Percentiles rank a stretch among this genome's conserved stretches.
Conservation (phyloP, 2,329 filamentous ascomycete genomes). For the Kalmusia sp. region DNA sequence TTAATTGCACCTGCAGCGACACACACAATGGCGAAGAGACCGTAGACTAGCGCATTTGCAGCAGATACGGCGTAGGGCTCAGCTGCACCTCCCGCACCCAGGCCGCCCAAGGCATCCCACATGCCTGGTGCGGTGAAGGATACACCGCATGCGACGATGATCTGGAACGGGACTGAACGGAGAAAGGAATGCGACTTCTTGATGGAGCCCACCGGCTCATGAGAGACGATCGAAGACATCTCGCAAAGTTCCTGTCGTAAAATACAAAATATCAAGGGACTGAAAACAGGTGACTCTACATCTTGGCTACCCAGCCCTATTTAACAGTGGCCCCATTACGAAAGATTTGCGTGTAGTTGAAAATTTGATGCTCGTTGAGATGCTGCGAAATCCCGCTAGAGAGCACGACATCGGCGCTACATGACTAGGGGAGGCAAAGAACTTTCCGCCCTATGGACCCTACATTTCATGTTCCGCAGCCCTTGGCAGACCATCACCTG, state of each 20-base stretch:
- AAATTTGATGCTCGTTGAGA: neutral
- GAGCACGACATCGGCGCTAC: slow-evolving; percentile 8
- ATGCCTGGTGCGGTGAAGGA: slow-evolving; percentile 44
- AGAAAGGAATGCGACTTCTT: slow-evolving; percentile 31
- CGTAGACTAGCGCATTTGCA: slow-evolving; percentile 43
- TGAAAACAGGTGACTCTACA: no score
- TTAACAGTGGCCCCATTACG: neutral
- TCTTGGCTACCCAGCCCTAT: neutral
- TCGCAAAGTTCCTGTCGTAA: no score
- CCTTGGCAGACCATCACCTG: no score
- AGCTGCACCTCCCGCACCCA: slow-evolving; percentile 42
- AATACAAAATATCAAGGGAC: no score
- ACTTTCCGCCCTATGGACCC: no score
- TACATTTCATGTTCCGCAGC: no score
- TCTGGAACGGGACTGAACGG: slow-evolving; percentile 43
- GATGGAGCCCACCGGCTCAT: slow-evolving; percentile 15
- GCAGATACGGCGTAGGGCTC: slow-evolving; percentile 42
- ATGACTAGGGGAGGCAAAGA: neutral
- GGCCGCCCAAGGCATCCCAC: slow-evolving; percentile 43
- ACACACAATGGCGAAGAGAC: slow-evolving; percentile 41
- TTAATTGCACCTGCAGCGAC: slow-evolving; percentile 46
- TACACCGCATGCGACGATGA: slow-evolving; percentile 41
- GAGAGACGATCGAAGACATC: neutral
- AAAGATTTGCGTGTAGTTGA: neutral
- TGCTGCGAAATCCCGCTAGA: neutral